A percentile compares a stretch with the other conserved stretches of the same genome.
Conservation (phyloP, 495 filamentous ascomycete species). For the Aspergillus haitiensis region DNA sequence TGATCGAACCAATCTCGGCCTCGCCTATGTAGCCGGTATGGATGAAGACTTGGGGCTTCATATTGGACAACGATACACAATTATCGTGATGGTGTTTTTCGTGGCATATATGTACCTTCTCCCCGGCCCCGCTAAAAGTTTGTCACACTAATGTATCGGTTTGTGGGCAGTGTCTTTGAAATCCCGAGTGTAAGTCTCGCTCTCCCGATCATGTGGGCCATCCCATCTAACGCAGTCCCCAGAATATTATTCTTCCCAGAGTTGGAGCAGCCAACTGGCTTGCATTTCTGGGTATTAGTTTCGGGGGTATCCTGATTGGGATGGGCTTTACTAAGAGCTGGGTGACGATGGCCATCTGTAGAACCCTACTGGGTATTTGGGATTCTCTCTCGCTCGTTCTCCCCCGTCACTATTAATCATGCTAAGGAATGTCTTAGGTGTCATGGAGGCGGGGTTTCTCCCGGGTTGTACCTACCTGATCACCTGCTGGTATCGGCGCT, state of each 20-base stretch:
- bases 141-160: background rate
- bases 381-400: too few species aligned
- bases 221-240: background rate
- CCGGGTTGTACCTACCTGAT: constrained; percentile 22
- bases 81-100: constrained; percentile 23
- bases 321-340: constrained; percentile 21
- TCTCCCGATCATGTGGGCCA: background rate
- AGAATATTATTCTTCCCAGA: constrained; percentile 21
- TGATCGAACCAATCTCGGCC: constrained; percentile 23
- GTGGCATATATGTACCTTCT: constrained; percentile 23
- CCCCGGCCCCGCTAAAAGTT: too few species aligned
- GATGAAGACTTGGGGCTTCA: constrained; percentile 19
- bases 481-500: constrained; percentile 24
- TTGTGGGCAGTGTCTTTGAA: constrained; percentile 13
- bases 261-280: constrained; percentile 23
- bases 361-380: constrained; percentile 11
- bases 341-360: constrained; percentile 18
- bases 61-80: constrained; percentile 18
- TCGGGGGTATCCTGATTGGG: constrained; percentile 19
- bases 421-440: too few species aligned
- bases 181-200: constrained; percentile 19
- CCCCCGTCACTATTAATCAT: too few species aligned
- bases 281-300: constrained; percentile 16
- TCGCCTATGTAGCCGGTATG: constrained; percentile 21
- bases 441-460: constrained; percentile 21